Evolutionary conservation across 352 stramenopile genomes (phyloP), one percentile per base, ranked within the genome.

Genomic region (Phytopythium helicoides): DNA sequence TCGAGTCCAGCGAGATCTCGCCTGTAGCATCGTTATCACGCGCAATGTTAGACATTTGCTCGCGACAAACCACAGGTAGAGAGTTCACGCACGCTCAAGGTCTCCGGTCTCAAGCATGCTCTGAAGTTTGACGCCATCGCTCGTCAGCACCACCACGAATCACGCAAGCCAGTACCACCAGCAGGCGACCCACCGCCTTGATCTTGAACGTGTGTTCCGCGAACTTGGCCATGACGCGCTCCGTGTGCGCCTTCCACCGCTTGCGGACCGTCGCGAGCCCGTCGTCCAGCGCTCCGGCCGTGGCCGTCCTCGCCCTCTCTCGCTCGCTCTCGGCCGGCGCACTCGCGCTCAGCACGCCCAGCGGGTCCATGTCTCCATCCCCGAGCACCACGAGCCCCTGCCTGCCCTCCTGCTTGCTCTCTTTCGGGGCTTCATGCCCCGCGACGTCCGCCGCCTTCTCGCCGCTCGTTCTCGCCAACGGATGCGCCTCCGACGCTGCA

Each of bases 31-130:
- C 9, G 9, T 9, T 5, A 33, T n/a, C 28, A 33, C 28, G 5
- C 9, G 28, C 5, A 5, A 9, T 33, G 28, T 33, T 5, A 33
- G 28, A 5, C 28, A 5, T 33, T 10, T 5, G 9, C 5, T 9
- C 28, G 9, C 9, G 9, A 33, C 28, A 33, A 33, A 33, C 9
- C 28, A 5, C 5, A 10, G 28, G 28, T 9, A 33, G 28, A 42
- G 6, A 16, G 7, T 35, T 16, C 26, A 58, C 65, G 28, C 54
- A 83, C 73, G 71, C 58, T 88, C 79, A 7, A 87, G 54, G 11
- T 92, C 81, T 25, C 76, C 76, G 15, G 77, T 75, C 63, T 94
- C 77, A 16, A 92, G 70, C 81, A 92, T 87, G 34, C 64, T 89
- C 63, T 81, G 18, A n/a, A 26, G 54, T 47, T 15, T 22, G 18